Evolutionary conservation across 2,329 filamentous ascomycete species (phyloP).

Genomic region (Penicillium sp.): DNA sequence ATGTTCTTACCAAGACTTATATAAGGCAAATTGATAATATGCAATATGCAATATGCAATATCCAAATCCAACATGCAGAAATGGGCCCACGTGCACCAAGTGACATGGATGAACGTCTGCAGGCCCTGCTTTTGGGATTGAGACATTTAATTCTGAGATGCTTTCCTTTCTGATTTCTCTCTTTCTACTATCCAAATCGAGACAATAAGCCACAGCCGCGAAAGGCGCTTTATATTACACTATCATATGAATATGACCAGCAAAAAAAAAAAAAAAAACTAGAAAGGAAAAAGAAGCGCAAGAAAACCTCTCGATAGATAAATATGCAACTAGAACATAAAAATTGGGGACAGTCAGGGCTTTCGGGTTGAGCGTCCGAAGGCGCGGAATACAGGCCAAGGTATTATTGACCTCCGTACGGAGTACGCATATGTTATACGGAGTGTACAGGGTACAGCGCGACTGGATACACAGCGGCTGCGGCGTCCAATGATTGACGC

Average conservation of each 20-base stretch:
- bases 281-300: too few relatives aligned
- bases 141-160: background rate
- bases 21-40: too few relatives aligned
- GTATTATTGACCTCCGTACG: background rate
- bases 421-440: background rate
- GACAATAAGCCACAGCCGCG: constrained; percentile 18
- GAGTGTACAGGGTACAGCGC: constrained; percentile 2
- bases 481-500: constrained; percentile 24
- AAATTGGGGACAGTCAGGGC: constrained; percentile 19
- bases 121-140: constrained; percentile 2
- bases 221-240: constrained; percentile 13
- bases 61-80: background rate
- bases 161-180: background rate
- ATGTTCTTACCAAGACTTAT: background rate
- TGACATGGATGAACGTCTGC: constrained; percentile 5
- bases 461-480: constrained; percentile 22
- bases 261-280: background rate
- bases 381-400: constrained; percentile 8
- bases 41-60: background rate
- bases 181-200: background rate
- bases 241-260: background rate
- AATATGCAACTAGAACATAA: constrained; percentile 9
- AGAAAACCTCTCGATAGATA: background rate
- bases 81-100: constrained; percentile 11
- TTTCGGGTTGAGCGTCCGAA: constrained; percentile 20